A percentile compares a stretch with the other conserved stretches of the same genome.
Evolutionary conservation across 331 rosid genomes (phyloP).

Genomic region (Rosa hybrid): DNA sequence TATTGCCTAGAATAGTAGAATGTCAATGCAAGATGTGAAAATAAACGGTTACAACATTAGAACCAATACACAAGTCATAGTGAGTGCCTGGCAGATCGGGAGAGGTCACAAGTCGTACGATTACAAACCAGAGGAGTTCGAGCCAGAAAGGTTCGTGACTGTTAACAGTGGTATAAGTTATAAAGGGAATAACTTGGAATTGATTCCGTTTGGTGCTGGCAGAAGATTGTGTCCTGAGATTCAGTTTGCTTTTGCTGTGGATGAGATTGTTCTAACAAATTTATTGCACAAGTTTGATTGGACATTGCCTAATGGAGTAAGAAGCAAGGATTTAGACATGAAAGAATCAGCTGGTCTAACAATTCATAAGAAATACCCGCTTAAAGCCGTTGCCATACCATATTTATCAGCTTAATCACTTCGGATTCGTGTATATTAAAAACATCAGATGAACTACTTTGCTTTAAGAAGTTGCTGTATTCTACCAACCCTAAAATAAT

Average conservation of each 20-base stretch:
- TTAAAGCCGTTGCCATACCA: background rate
- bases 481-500: too few species aligned
- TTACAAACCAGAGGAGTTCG: constrained; percentile 27
- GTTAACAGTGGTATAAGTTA: background rate
- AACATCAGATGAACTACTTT: too few species aligned
- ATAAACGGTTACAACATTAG: constrained; percentile 19
- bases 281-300: background rate
- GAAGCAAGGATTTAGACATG: constrained; percentile 16
- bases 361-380: background rate
- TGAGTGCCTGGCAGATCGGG: constrained; percentile 31
- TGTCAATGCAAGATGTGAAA: constrained; percentile 5
- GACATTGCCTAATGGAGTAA: constrained; percentile 11
- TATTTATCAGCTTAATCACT: background rate
- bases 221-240: background rate
- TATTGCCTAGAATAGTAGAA: constrained; percentile 6
- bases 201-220: background rate
- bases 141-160: constrained; percentile 30
- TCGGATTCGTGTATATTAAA: too few species aligned
- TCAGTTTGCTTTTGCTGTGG: background rate
- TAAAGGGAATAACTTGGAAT: background rate
- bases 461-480: too few species aligned
- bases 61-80: constrained; percentile 7
- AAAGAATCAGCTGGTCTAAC: background rate
- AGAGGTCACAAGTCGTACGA: constrained; percentile 33
- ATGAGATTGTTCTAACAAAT: constrained; percentile 8